Evolutionary conservation across 2,329 filamentous ascomycete species (phyloP).

Genomic region (Akanthomyces uredinophilus): DNA sequence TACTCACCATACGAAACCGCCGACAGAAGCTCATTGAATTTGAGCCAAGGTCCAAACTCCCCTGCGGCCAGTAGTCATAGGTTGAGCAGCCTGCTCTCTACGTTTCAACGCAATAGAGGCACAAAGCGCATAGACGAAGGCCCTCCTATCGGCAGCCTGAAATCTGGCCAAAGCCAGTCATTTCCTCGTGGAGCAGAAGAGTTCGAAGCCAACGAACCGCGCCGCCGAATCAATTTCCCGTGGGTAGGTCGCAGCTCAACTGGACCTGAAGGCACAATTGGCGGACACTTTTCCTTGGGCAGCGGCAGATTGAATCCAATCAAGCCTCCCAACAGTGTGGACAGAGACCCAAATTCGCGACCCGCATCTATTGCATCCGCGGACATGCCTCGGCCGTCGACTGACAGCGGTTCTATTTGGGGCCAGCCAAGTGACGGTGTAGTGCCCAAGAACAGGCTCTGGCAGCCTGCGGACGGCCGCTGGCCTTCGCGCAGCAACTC

Average conservation of each 20-base stretch:
- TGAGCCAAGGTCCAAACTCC: conserved; percentile 36
- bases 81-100: conserved; percentile 52
- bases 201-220: conserved; percentile 45
- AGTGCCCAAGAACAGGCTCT: conserved; percentile 54
- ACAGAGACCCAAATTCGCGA: conserved; percentile 55
- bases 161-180: conserved; percentile 69
- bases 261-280: conserved; percentile 35
- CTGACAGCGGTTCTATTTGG: conserved; percentile 72
- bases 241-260: conserved; percentile 56
- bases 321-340: conserved; percentile 46
- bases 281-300: conserved; percentile 34
- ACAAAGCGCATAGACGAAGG: conserved; percentile 48
- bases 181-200: conserved; percentile 62
- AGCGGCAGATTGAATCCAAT: conserved; percentile 42
- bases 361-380: conserved; percentile 65
- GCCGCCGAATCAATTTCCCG: conserved; percentile 54
- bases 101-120: conserved; percentile 55
- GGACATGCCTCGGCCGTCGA: conserved; percentile 71
- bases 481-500: conserved; percentile 65
- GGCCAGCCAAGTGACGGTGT: conserved; percentile 48
- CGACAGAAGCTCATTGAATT: conserved; percentile 39
- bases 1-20: conserved; percentile 46
- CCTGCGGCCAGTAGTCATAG: conserved; percentile 29
- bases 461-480: conserved; percentile 54
- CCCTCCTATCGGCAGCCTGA: conserved; percentile 63